Percentiles rank a stretch among this genome's conserved stretches.
Conservation (phyloP, 2,329 filamentous ascomycete genomes). For the Stachybotrys chlorohalonatus region DNA sequence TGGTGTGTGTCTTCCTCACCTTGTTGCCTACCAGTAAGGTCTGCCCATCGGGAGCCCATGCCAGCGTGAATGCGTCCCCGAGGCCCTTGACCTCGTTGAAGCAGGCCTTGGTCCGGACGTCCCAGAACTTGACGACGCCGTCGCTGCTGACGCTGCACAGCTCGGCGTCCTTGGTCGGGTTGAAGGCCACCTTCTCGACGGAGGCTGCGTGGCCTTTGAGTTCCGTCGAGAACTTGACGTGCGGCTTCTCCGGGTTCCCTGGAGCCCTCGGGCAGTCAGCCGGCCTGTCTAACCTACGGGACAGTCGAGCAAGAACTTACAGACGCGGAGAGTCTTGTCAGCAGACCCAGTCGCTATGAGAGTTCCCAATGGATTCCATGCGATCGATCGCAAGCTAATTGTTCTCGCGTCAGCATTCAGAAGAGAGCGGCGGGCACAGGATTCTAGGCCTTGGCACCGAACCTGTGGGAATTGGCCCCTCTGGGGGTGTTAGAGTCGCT, state of each 20-base stretch:
- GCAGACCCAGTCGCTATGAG: conserved; percentile 73
- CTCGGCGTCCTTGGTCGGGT: conserved; percentile 67
- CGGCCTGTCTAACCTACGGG: not conserved
- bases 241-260: conserved; percentile 70
- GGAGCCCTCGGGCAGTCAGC: not conserved
- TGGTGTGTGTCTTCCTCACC: conserved; percentile 29
- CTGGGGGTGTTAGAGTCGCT: conserved; percentile 48
- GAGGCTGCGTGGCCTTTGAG: conserved; percentile 56
- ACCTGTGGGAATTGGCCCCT: conserved; percentile 48
- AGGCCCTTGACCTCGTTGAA: conserved; percentile 60
- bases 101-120: conserved; percentile 63
- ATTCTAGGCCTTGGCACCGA: conserved; percentile 15
- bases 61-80: conserved; percentile 60
- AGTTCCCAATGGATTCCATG: conserved; percentile 81
- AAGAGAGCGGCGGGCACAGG: not conserved
- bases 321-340: conserved; percentile 64
- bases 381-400: conserved; percentile 63
- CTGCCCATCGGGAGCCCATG: conserved; percentile 64
- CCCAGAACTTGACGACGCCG: conserved; percentile 71
- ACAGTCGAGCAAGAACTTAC: conserved; percentile 30
- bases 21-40: conserved; percentile 65
- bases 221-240: conserved; percentile 67
- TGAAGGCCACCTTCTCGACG: conserved; percentile 71
- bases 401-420: conserved; percentile 5
- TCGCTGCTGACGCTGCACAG: conserved; percentile 67